Base-by-base conservation (phyloP, 441 rosid genomes). In the Adansonia madagascariensis region DNA sequence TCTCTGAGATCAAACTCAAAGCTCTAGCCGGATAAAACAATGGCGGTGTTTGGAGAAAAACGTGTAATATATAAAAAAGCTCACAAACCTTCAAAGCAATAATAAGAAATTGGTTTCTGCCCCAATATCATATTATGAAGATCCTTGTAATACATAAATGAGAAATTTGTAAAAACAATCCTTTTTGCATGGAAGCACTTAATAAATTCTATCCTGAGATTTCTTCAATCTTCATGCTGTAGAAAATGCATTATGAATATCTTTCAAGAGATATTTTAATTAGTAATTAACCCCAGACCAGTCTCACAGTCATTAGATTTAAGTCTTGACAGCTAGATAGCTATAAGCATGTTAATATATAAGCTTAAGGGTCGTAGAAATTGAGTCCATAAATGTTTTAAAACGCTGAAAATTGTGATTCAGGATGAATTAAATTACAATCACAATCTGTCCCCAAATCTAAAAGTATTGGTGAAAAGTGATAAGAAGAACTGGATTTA, bases 1-100 rank as follows among this genome's bases (percentile, higher is more conserved):
- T 80, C 86, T 55, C 14, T 77, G 15, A 76, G 60, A 14, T 77
- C 90, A 27, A 85, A 78, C 80, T 83, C 94, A 1, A 90, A 89
- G 49, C 83, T 91, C 76, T 89, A 89, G 86, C 72, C 55, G 2
- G 75, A 52, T 6, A 8, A 46, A 31, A 47, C 11, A 14, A 46
- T 2, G 31, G 43, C 2, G 41, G 44, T 70, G 44, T 0, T 15
- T 8, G 60, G 11, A 15, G 3, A 31, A 46, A 70, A 70, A 27
- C 14, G 41, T 70, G 22, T 49, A 31, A 6, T 14, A 6, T 7
- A 17, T 57, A 17, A 6, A 7, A 35, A 3, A n/a, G 50, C 7
- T 17, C 12, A 10, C 47, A 18, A 11, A 65, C 18, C 61, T 56
- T 56, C 2, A 17, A 56, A 18, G 55, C 55, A 35, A 35, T 35